phyloP scores from a whole-genome alignment of 331 rosid species.

The Quercus lobata region DNA sequence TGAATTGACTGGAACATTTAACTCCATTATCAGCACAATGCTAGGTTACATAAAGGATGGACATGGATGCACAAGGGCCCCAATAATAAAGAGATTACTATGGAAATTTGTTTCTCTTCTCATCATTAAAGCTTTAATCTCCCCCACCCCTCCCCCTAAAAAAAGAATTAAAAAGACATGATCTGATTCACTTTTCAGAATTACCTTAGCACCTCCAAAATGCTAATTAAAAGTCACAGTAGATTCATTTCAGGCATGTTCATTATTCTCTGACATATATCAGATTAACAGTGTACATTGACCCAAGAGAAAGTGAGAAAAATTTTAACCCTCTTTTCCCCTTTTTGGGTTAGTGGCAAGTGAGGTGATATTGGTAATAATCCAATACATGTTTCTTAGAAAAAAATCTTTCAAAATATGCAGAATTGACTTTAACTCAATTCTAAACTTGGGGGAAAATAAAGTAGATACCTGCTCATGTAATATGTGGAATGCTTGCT shows the following conservation, averaged over 20 bases:
- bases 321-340: too few species aligned
- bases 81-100: neutral
- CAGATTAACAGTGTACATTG: neutral
- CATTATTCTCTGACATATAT: neutral
- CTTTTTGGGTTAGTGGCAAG: too few species aligned
- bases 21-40: neutral
- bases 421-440: constrained; percentile 4
- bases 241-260: neutral
- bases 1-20: neutral
- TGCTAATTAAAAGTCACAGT: neutral
- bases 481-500: constrained; percentile 93
- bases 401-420: constrained; percentile 8
- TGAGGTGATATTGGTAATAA: too few species aligned
- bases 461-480: constrained; percentile 81
- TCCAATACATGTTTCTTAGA: neutral
- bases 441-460: constrained; percentile 9
- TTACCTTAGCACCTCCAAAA: neutral
- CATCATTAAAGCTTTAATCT: neutral
- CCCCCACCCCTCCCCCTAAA: neutral
- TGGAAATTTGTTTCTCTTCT: neutral
- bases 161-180: neutral
- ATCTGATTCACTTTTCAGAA: neutral
- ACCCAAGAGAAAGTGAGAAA: neutral
- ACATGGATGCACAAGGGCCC: neutral
- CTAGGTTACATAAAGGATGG: neutral